These are phyloP conservation scores for Neurospora sp. DNA, from an alignment of 495 filamentous ascomycete species.

Conservation along the genomic window DNA sequence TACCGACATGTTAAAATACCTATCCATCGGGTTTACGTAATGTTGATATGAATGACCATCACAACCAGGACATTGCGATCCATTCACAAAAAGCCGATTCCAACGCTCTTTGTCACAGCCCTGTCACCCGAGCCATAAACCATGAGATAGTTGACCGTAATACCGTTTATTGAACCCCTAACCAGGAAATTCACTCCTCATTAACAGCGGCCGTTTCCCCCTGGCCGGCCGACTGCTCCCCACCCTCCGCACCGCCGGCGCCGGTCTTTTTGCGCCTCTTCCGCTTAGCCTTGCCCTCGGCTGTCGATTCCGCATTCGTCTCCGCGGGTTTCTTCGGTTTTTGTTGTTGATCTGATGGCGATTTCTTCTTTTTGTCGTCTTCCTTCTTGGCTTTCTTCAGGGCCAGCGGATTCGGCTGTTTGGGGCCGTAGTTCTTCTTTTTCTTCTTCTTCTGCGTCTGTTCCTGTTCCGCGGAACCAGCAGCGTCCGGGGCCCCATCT, in stretches of 20 bases:
- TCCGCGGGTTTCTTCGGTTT: constrained; percentile 9
- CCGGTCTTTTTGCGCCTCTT: constrained; percentile 35
- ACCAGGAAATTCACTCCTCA: background rate
- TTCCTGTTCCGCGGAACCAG: constrained; percentile 14
- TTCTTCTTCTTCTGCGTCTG: constrained; percentile 45
- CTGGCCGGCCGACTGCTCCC: constrained; percentile 4
- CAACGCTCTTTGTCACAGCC: background rate
- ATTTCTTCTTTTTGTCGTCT: background rate
- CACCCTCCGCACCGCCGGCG: constrained; percentile 4
- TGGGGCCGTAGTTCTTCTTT: constrained; percentile 51
- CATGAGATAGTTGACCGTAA: background rate
- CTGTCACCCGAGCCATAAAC: background rate
- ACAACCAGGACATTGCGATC: too few species aligned
- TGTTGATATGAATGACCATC: too few species aligned
- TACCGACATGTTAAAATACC: too few species aligned
- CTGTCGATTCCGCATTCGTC: constrained; percentile 8
- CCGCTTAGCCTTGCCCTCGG: constrained; percentile 26
- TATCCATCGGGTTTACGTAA: too few species aligned
- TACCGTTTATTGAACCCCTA: background rate
- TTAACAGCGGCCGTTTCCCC: constrained; percentile 11
- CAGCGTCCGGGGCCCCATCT: background rate
- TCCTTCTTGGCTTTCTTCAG: constrained; percentile 56
- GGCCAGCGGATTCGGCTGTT: constrained; percentile 82
- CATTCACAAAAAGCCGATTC: background rate
- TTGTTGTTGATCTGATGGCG: constrained; percentile 2